Evolutionary conservation across 1,284 basidiomycete species (phyloP).

Genomic region (Ustilago loliicola): DNA sequence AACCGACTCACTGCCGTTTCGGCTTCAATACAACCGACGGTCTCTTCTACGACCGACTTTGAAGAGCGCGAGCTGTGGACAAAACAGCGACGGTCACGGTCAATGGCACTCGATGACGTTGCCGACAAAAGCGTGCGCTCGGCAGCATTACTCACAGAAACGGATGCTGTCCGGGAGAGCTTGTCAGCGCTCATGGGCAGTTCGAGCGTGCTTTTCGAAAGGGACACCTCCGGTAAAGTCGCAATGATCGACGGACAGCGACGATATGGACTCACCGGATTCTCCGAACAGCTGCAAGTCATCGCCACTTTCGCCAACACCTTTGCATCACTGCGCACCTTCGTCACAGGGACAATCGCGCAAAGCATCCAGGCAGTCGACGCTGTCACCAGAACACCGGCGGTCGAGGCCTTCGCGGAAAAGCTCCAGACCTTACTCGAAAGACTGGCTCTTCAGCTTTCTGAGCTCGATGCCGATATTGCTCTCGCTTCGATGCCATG

Average conservation of each 20-base stretch:
- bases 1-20: constrained; percentile 19
- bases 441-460: constrained; percentile 12
- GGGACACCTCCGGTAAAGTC: background rate
- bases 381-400: constrained; percentile 36
- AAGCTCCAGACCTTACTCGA: constrained; percentile 38
- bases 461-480: constrained; percentile 42
- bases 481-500: constrained; percentile 13
- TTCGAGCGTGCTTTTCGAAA: constrained; percentile 18
- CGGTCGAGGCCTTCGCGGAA: constrained; percentile 47
- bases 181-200: constrained; percentile 31
- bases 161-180: constrained; percentile 38
- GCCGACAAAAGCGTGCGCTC: background rate
- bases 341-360: constrained; percentile 15
- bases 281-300: constrained; percentile 26
- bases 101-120: background rate
- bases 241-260: background rate
- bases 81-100: background rate
- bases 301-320: constrained; percentile 18
- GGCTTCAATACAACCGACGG: constrained; percentile 14
- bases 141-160: constrained; percentile 14
- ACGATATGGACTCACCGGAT: background rate
- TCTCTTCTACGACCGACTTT: constrained; percentile 13
- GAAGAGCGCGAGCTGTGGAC: constrained; percentile 31
- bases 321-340: constrained; percentile 19
- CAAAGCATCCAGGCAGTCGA: constrained; percentile 35